Evolutionary conservation across 441 rosid genomes (phyloP), one percentile per base, ranked within the genome.

Genomic region (Pelargonium fulgidum): DNA sequence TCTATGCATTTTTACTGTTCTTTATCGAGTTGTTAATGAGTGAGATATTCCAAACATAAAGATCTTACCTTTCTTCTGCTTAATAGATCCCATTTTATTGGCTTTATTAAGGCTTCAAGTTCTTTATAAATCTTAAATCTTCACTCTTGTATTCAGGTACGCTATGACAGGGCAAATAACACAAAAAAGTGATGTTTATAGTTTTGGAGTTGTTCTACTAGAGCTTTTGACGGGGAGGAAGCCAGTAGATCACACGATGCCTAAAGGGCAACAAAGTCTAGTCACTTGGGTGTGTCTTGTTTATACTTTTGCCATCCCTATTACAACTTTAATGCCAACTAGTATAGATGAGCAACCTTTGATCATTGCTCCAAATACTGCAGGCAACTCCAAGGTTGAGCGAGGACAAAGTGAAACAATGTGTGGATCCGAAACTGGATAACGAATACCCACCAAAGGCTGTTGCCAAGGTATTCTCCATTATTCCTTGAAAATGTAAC

Each of bases 121-220:
- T 36, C 41, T 36, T 36, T 36, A 36, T 36, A 5, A 36, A 36
- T 36, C 41, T 36, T 36, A 6, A 36, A 36, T 36, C 41, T 7
- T 14, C 1, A 16, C 68, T 64, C 66, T 44, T 8, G n/a, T 77
- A 67, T 76, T 76, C 81, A 94, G 98, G 78, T 94, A 94, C 70
- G 99, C 98, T 0, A 94, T 94, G 99, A 94, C 99, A 7, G 99
- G 99, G 68, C 97, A 94, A 62, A 78, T 94, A 79, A 94, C 99
- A 16, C 99, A 91, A 72, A 94, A 94, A 88, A 92, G 99, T 73
- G 99, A 94, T 70, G 99, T 94, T 20, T 94, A 94, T 69, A 94
- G 99, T 77, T 94, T 92, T 50, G 99, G 99, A 2, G 99, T 94
- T 67, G 98, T 94, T 70, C 97, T 94, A 59, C 82, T 94, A 69